Base-by-base conservation (phyloP, 2,329 filamentous ascomycete genomes). In the Biscogniauxia mediterranea region DNA sequence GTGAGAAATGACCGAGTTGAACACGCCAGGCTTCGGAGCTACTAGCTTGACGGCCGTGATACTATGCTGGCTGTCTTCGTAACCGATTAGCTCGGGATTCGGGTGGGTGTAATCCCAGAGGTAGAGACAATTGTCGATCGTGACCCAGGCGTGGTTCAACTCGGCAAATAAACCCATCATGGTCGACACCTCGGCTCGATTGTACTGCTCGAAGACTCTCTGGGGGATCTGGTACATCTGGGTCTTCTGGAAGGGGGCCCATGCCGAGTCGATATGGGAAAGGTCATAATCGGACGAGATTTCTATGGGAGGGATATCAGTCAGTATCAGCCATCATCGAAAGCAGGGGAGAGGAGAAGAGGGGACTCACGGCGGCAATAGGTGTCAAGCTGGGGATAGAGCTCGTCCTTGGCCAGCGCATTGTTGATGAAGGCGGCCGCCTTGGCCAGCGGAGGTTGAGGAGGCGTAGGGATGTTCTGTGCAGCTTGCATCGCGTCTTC, bases 31-130 rank as follows among this genome's bases (percentile, higher is more conserved):
- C 68, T 93, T 91, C 7, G 95, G 95, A 56, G 88, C 86, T 13
- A 96, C 90, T 54, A 99, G 84, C 68, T 92, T 93, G 52, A 99
- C 91, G n/a, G 91, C 88, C 51, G 92, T 93, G 70, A 99, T 98
- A 66, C 88, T 92, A 74, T 96, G 88, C 6, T 88, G 83, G 75
- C 94, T 90, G 68, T 97, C 93, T 74, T 98, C 94, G 71, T 91
- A 97, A 19, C 94, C 94, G 66, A 97, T 90, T 51, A 97, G 82
- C 73, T 97, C 91, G 5, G 94, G 92, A 68, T 94, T 92, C n/a
- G 91, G 88, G 73, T 92, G 86, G 6, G 93, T 97, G 75, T 97
- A 99, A 77, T 99, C 94, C 96, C 96, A 99, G 17, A 99, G 83
- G 74, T 97, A 99, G 52, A 99, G 82, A 64, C 92, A 91, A 78